These are phyloP conservation scores for Botrytis cinerea DNA, from an alignment of 2,329 filamentous ascomycete genomes.

Conservation along the genomic window DNA sequence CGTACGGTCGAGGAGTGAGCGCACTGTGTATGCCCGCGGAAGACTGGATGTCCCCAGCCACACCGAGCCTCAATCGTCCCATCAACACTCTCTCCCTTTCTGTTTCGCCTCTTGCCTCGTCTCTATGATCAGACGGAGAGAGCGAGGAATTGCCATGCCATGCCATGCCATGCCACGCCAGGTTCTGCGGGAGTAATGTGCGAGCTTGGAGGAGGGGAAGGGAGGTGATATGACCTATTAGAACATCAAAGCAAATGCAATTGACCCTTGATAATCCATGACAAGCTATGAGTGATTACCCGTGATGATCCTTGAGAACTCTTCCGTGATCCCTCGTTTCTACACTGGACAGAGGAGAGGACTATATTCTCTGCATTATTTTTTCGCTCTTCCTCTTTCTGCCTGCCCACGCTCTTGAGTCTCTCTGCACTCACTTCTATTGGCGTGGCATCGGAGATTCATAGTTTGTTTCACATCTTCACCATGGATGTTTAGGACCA, in stretches of 20 bases:
- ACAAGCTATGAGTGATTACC: too few relatives aligned
- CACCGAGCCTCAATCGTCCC: constrained; percentile 5
- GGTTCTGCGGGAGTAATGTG: neutral
- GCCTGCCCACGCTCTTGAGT: too few relatives aligned
- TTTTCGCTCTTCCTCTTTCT: neutral
- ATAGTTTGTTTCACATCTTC: constrained; percentile 15
- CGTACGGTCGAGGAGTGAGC: too few relatives aligned
- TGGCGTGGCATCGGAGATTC: constrained; percentile 15
- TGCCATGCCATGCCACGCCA: too few relatives aligned
- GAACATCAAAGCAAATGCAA: constrained; percentile 6
- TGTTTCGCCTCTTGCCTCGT: neutral
- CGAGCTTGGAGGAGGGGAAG: neutral
- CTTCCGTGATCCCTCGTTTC: neutral
- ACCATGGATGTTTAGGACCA: constrained; percentile 13
- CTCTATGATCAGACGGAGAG: neutral
- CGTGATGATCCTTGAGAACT: neutral
- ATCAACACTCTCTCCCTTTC: neutral
- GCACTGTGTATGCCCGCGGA: neutral
- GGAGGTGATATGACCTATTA: neutral
- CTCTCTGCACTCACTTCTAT: neutral
- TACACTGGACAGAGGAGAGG: neutral
- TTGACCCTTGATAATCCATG: neutral
- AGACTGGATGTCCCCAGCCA: constrained; percentile 2
- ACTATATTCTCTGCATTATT: neutral
- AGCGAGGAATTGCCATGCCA: neutral